Base-by-base conservation (phyloP, 2,329 filamentous ascomycete species). In the Aspergillus latus region DNA sequence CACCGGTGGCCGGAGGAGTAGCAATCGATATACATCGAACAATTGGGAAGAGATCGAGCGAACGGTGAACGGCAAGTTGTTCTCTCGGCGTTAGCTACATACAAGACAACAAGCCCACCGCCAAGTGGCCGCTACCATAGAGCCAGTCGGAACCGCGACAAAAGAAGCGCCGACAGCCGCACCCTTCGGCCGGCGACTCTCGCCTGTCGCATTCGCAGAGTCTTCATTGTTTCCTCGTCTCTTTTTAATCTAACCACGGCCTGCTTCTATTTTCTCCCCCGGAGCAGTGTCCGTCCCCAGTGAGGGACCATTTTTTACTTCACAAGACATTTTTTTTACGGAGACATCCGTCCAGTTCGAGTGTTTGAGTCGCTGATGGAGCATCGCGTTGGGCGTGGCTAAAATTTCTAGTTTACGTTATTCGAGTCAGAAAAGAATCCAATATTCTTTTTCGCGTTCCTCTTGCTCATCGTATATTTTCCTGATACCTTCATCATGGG, bases 401-500 rank as follows among this genome's bases (percentile, higher is more conserved):
- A 56, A 54, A 48, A 37, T 43, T 26, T 52, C 45, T 37, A 50
- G 29, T 46, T 28, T 48, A 56, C 43, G 29, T 21, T 57, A 52
- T 37, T 53, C 32, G 30, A 49, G 46, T 46, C 44, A 43, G 39
- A 54, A 52, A 45, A 56, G 29, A 57, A 43, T 53, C 26, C 30
- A 47, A 50, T 51, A 30, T 43, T 44, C 30, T 45, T 54, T 49
- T 44, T 53, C 34, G 45, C 36, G 49, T n/a, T 58, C 43, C 42
- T 15, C 9, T 49, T 16, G 34, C 44, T 15, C 39, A 49, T 45
- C 29, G 34, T 37, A 47, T 53, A 32, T 26, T 15, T 46, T 49
- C 11, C 34, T 42, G 30, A 48, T 56, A 56, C 61, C 57, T 62
- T 57, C 63, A 69, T 61, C 57, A 96, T 96, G 92, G 92, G 92